Evolutionary conservation across 768 basidiomycete genomes (phyloP).

Genomic region (Tricholoma terreum): DNA sequence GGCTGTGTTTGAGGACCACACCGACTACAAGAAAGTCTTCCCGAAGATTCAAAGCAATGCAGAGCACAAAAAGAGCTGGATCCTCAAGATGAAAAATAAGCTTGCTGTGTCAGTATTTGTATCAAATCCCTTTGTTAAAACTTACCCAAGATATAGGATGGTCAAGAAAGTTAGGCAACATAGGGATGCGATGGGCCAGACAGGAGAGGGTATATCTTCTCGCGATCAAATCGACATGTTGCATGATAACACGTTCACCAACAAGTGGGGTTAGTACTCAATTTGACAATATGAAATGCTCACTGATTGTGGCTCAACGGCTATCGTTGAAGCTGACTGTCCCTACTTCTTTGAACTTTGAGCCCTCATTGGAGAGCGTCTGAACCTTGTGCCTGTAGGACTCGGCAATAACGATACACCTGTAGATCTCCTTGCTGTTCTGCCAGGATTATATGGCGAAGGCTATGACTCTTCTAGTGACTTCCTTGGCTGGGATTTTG

Average conservation of each 20-base stretch:
- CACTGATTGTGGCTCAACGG: neutral
- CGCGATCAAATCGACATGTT: constrained; percentile 13
- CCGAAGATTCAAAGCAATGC: neutral
- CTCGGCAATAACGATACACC: constrained; percentile 12
- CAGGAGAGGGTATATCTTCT: constrained; percentile 15
- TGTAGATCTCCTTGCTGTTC: neutral
- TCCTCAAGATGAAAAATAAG: neutral
- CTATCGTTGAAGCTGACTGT: neutral
- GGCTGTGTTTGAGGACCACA: neutral
- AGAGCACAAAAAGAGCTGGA: neutral
- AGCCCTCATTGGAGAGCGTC: constrained; percentile 14
- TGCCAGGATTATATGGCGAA: neutral
- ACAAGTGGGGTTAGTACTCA: neutral
- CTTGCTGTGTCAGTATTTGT: neutral
- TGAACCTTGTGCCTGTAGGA: constrained; percentile 12
- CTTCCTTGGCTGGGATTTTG: neutral
- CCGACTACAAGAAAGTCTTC: neutral
- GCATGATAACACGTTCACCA: constrained; percentile 7
- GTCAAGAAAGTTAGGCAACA: neutral
- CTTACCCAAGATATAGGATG: neutral
- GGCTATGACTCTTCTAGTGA: neutral
- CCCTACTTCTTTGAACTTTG: neutral
- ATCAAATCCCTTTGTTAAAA: neutral
- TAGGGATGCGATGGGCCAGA: constrained; percentile 4
- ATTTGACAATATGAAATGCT: constrained; percentile 4